Conservation (phyloP, 805 yeast species). For the Kregervanrija delftensis region DNA sequence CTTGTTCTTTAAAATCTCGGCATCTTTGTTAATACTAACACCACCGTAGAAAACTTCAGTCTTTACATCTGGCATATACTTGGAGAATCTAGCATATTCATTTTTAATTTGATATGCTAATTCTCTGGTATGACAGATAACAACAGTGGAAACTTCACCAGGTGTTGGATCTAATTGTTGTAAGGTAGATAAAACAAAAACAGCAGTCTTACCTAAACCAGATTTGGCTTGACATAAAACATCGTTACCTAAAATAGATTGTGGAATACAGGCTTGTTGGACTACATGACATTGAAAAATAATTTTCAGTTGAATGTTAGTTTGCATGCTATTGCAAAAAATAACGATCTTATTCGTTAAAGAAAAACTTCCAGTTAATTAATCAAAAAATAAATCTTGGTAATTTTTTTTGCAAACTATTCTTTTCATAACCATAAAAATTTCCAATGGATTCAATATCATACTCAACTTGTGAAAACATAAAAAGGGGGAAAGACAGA, state of each 20-base stretch:
- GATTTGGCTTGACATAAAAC: conserved; percentile 99
- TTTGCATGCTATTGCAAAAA: not conserved
- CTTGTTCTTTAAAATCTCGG: conserved; percentile 81
- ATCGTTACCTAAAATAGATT: conserved; percentile 95
- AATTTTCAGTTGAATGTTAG: conserved; percentile 6
- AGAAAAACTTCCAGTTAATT: not conserved
- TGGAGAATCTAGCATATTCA: conserved; percentile 95
- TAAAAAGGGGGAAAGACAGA: no score
- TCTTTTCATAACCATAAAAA: no score
- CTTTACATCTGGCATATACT: conserved; percentile 96
- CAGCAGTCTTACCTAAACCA: conserved; percentile 99
- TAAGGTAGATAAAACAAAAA: conserved; percentile 88
- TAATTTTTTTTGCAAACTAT: no score
- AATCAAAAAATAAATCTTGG: no score
- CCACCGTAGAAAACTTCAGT: conserved; percentile 98
- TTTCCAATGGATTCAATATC: no score
- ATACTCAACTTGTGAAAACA: no score
- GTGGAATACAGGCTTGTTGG: conserved; percentile 97
- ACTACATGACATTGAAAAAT: conserved; percentile 36
- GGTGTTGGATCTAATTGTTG: conserved; percentile 97
- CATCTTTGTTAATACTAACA: conserved; percentile 75
- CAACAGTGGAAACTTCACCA: conserved; percentile 92
- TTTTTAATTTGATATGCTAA: conserved; percentile 97
- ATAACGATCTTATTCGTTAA: not conserved
- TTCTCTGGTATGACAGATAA: conserved; percentile 97